Conservation (phyloP, 257 asterid species). For the Rehmannia glutinosa region DNA sequence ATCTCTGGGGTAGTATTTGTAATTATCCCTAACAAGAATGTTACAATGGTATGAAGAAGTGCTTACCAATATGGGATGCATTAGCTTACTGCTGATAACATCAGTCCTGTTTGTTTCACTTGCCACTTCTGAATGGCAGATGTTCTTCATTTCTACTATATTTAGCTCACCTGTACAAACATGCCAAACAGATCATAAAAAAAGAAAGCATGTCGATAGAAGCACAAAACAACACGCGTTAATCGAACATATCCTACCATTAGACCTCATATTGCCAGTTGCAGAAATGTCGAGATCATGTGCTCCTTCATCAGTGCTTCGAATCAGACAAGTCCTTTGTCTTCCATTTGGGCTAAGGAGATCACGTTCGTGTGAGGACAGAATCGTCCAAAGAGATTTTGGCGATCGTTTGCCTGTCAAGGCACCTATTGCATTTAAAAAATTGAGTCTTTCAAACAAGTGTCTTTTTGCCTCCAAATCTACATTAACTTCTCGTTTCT, state of each 20-base stretch:
- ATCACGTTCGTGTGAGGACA: conserved; percentile 38
- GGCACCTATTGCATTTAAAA: conserved; percentile 11
- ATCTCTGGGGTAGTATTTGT: too few species aligned
- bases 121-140: conserved; percentile 8
- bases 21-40: neutral
- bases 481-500: conserved; percentile 31
- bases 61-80: conserved; percentile 8
- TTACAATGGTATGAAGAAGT: neutral
- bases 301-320: conserved; percentile 11
- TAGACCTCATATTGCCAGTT: conserved; percentile 9
- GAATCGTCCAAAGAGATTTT: conserved; percentile 30
- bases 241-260: conserved; percentile 23
- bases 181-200: neutral
- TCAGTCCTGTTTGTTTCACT: conserved; percentile 6
- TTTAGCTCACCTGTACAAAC: conserved; percentile 23
- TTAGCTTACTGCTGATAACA: neutral
- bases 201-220: neutral
- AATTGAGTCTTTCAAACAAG: conserved; percentile 41
- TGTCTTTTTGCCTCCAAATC: conserved; percentile 47
- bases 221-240: neutral
- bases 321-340: neutral
- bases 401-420: conserved; percentile 19
- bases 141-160: conserved; percentile 4
- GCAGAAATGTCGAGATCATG: neutral
- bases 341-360: conserved; percentile 18